Percentiles rank a stretch among this genome's conserved stretches.
phyloP scores from a whole-genome alignment of 371 early-diverging fungal species.

The Lichtheimia hyalospora region DNA sequence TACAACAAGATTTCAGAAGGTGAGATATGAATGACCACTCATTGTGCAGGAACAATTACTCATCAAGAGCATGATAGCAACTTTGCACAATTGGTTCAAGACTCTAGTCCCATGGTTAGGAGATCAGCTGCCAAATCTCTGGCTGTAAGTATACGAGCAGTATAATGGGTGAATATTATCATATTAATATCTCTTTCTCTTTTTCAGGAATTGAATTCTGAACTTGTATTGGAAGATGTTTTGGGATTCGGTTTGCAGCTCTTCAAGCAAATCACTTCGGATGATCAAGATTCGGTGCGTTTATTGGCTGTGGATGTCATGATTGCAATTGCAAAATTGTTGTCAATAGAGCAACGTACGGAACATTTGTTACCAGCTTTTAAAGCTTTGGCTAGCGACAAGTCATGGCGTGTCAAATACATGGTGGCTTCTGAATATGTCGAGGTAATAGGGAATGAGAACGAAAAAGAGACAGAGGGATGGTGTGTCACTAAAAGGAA shows the following conservation, averaged over 20 bases:
- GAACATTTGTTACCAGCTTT: conserved; percentile 73
- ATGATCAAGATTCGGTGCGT: conserved; percentile 97
- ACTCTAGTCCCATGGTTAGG: conserved; percentile 98
- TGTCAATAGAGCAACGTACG: conserved; percentile 76
- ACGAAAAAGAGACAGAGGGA: background rate
- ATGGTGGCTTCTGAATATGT: conserved; percentile 97
- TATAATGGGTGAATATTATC: background rate
- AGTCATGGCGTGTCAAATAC: conserved; percentile 97
- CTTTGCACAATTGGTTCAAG: conserved; percentile 79
- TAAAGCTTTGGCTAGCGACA: conserved; percentile 80
- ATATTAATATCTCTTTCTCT: background rate
- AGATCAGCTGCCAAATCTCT: conserved; percentile 91
- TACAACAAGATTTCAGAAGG: conserved; percentile 86
- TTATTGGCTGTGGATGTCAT: conserved; percentile 91
- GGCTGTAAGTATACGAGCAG: conserved; percentile 47
- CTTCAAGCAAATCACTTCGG: conserved; percentile 77
- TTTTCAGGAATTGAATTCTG: conserved; percentile 60
- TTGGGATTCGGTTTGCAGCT: conserved; percentile 75
- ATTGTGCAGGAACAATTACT: too few species aligned
- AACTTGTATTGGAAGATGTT: conserved; percentile 72
- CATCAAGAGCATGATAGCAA: conserved; percentile 23
- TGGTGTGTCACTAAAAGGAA: background rate
- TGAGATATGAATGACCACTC: conserved; percentile 15
- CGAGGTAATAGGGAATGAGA: conserved; percentile 51
- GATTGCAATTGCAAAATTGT: conserved; percentile 82